Percentiles rank a stretch among this genome's conserved stretches.
phyloP scores from a whole-genome alignment of 768 basidiomycete species.

The Lanmaoa pseudosensibilis region DNA sequence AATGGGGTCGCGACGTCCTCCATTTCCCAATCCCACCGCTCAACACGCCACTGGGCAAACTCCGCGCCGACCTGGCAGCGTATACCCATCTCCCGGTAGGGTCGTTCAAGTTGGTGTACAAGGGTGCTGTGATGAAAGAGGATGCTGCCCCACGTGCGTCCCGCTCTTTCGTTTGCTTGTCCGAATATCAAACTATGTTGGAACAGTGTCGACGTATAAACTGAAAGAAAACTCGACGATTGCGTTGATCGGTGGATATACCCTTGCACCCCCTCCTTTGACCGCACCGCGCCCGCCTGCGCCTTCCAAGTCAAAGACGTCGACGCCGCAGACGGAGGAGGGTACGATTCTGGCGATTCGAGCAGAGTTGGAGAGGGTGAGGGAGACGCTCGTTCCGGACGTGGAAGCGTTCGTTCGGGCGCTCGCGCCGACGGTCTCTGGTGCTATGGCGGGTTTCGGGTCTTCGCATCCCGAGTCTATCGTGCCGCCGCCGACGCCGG shows the following conservation, averaged over 20 bases:
- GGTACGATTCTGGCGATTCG: constrained; percentile 36
- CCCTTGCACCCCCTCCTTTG: constrained; percentile 6
- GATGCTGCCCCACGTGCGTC: constrained; percentile 61
- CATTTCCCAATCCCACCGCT: constrained; percentile 57
- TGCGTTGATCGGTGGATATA: constrained; percentile 60
- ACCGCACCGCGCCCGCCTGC: neutral
- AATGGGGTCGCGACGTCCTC: constrained; percentile 52
- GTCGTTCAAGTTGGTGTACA: constrained; percentile 85
- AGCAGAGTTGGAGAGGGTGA: constrained; percentile 48
- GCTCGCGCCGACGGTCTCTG: constrained; percentile 16
- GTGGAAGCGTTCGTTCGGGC: constrained; percentile 55
- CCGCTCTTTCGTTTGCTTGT: neutral
- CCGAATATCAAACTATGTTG: constrained; percentile 12
- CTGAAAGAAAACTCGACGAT: constrained; percentile 69
- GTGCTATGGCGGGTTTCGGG: neutral
- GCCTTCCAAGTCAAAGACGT: neutral
- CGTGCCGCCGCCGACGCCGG: constrained; percentile 10
- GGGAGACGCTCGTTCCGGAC: constrained; percentile 52
- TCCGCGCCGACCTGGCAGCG: constrained; percentile 65
- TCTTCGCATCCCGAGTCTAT: neutral
- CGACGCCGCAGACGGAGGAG: constrained; percentile 38
- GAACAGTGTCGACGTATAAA: constrained; percentile 69
- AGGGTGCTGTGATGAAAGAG: constrained; percentile 90
- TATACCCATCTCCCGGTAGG: constrained; percentile 69
- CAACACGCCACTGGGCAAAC: constrained; percentile 52